phyloP scores from a whole-genome alignment of 441 rosid species.

The California macrophylla region DNA sequence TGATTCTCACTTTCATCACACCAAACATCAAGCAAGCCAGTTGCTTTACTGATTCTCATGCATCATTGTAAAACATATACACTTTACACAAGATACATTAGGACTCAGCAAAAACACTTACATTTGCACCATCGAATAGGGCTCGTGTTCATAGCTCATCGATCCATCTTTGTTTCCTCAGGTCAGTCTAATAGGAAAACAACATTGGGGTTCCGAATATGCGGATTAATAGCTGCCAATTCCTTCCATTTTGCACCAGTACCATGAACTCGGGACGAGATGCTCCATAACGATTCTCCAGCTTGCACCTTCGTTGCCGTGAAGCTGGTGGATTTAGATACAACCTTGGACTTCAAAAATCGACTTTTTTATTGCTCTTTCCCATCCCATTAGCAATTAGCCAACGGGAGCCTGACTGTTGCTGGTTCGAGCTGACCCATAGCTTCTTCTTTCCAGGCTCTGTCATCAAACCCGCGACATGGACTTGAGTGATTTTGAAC shows the following conservation, averaged over 20 bases:
- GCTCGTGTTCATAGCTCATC: neutral
- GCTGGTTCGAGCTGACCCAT: slow-evolving; percentile 61
- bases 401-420: slow-evolving; percentile 91
- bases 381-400: slow-evolving; percentile 93
- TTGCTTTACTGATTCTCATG: no score
- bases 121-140: slow-evolving; percentile 1
- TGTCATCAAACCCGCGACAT: slow-evolving; percentile 65
- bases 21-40: no score
- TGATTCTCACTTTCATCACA: no score
- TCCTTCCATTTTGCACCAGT: slow-evolving; percentile 58
- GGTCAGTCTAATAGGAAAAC: slow-evolving; percentile 25
- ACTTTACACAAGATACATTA: neutral
- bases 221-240: slow-evolving; percentile 32
- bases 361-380: slow-evolving; percentile 54
- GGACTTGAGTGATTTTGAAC: slow-evolving; percentile 70
- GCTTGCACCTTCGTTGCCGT: slow-evolving; percentile 41
- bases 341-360: slow-evolving; percentile 41
- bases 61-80: neutral
- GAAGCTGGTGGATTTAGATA: slow-evolving; percentile 33
- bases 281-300: slow-evolving; percentile 77
- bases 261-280: slow-evolving; percentile 50
- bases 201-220: slow-evolving; percentile 39
- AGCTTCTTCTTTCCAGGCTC: slow-evolving; percentile 57
- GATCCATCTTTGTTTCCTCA: slow-evolving; percentile 1
- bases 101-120: neutral